Base-by-base conservation (phyloP, 1,284 basidiomycete species). In the Rhodotorula glutinis region DNA sequence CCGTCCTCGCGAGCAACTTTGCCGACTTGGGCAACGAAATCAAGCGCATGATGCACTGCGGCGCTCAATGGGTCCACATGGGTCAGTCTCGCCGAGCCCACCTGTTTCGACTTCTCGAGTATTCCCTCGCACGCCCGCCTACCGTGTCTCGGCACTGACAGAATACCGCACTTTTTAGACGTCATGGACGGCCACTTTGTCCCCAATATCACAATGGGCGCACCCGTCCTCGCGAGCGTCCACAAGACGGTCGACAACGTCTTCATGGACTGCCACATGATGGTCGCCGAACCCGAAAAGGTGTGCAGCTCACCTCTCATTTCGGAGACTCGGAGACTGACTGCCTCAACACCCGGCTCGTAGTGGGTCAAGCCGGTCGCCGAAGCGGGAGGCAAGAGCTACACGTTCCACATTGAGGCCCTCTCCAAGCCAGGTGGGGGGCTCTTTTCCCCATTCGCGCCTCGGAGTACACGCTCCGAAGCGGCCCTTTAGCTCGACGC, bases 251-350 rank as follows among this genome's bases (percentile, higher is more conserved):
- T 98, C 27, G 93, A 94, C 9, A 89, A 88, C 64, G 95, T 97
- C 74, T 98, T 94, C 82, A 98, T 99, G 95, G 96, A 99, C 80
- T 98, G 94, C 81, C 96, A 99, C 81, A 98, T 98, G 96, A 99
- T 99, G 96, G 96, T 99, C 23, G 81, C 93, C 0, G 84, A 98
- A 69, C 96, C 96, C 3, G 89, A 90, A 75, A 88, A 89, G 83
- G 93, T 91, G 75, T 43, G 80, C 73, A n/a, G n/a, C n/a, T n/a
- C n/a, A n/a, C n/a, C n/a, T n/a, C n/a, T n/a, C n/a, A n/a, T n/a
- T n/a, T n/a, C n/a, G n/a, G n/a, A n/a, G n/a, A n/a, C n/a, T n/a
- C n/a, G n/a, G n/a, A n/a, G n/a, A n/a, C n/a, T n/a, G n/a, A n/a
- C n/a, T n/a, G n/a, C n/a, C n/a, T n/a, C n/a, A n/a, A n/a, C n/a